Percentiles rank a stretch among this genome's conserved stretches.
phyloP scores from a whole-genome alignment of 768 basidiomycete genomes.

The Tylopilus rubrobrunneus region DNA sequence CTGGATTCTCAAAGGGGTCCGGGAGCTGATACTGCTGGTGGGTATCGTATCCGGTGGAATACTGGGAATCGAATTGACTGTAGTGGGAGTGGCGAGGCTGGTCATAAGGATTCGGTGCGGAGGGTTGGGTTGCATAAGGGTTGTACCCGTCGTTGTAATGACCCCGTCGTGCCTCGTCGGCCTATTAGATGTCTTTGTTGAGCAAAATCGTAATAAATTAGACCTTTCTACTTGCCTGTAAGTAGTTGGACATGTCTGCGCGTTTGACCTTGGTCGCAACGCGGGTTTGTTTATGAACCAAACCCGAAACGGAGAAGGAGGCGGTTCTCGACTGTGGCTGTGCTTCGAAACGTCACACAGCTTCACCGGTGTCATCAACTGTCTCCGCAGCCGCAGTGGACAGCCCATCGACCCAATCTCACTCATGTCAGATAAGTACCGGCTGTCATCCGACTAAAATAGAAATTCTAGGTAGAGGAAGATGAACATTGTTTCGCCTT shows the following conservation, averaged over 20 bases:
- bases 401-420: neutral
- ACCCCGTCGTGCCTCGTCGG: slow-evolving; percentile 59
- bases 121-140: slow-evolving; percentile 39
- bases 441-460: neutral
- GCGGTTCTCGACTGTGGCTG: slow-evolving; percentile 6
- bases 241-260: slow-evolving; percentile 38
- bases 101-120: slow-evolving; percentile 39
- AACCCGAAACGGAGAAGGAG: neutral
- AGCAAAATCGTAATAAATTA: neutral
- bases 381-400: slow-evolving; percentile 1
- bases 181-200: slow-evolving; percentile 32
- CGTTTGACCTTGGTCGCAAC: slow-evolving; percentile 1
- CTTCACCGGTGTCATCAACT: neutral
- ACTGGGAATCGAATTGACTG: slow-evolving; percentile 28
- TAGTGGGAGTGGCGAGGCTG: slow-evolving; percentile 30
- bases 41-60: slow-evolving; percentile 30
- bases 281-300: slow-evolving; percentile 5
- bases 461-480: neutral
- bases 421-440: no score
- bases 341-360: neutral
- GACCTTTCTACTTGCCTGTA: slow-evolving; percentile 31
- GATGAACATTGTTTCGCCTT: neutral
- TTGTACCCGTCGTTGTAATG: slow-evolving; percentile 68
- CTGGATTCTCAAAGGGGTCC: slow-evolving; percentile 32
- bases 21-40: slow-evolving; percentile 37